Evolutionary conservation across 768 basidiomycete species (phyloP).

Genomic region (Postia placenta): DNA sequence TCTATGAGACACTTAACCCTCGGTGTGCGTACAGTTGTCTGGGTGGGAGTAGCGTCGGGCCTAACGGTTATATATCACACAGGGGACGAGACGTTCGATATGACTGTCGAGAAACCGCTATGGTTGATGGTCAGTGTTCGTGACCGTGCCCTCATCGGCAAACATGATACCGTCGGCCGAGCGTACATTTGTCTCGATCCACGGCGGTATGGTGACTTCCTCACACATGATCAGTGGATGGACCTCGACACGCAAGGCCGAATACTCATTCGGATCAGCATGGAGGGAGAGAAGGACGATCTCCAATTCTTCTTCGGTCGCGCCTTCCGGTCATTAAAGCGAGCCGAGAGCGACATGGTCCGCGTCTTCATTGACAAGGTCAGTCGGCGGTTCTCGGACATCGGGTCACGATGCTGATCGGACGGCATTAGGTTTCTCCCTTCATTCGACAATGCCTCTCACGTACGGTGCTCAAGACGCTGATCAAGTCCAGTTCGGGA

Average conservation of each 20-base stretch:
- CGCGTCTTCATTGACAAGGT: slow-evolving; percentile 97
- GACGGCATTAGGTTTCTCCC: slow-evolving; percentile 72
- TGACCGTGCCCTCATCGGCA: slow-evolving; percentile 84
- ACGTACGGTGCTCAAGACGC: slow-evolving; percentile 63
- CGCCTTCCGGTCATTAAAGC: slow-evolving; percentile 88
- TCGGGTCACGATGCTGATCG: background rate
- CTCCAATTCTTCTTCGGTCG: slow-evolving; percentile 96
- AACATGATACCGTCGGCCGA: slow-evolving; percentile 88
- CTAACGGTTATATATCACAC: no score
- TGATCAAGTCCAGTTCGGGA: slow-evolving; percentile 52
- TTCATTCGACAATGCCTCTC: slow-evolving; percentile 88
- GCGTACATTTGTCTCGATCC: slow-evolving; percentile 93
- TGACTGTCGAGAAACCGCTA: slow-evolving; percentile 87
- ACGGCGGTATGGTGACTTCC: slow-evolving; percentile 77
- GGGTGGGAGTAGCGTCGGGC: no score
- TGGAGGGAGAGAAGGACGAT: slow-evolving; percentile 99
- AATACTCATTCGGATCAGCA: slow-evolving; percentile 82
- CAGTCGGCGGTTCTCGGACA: slow-evolving; percentile 10
- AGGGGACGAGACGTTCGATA: slow-evolving; percentile 98
- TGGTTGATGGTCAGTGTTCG: slow-evolving; percentile 97
- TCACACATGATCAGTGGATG: slow-evolving; percentile 90
- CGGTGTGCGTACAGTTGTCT: slow-evolving; percentile 79
- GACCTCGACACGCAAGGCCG: slow-evolving; percentile 84
- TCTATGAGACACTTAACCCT: slow-evolving; percentile 87
- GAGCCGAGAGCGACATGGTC: slow-evolving; percentile 93